Evolutionary conservation across 2,329 filamentous ascomycete species (phyloP).

Genomic region (Pestalotiopsis sp.): DNA sequence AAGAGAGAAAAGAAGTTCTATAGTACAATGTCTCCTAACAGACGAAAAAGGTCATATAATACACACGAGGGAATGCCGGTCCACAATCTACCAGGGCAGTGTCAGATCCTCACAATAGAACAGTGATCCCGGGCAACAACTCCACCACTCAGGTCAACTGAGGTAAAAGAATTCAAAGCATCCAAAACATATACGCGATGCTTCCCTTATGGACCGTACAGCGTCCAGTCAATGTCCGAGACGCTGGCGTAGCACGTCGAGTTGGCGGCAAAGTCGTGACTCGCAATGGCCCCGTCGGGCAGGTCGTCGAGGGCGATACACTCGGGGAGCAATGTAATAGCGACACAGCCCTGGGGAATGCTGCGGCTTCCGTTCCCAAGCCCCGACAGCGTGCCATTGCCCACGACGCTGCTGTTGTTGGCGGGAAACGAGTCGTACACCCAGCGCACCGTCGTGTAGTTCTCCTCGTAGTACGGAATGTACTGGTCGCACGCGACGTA

Average conservation of each 20-base stretch:
- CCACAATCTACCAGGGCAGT: neutral
- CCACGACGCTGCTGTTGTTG: neutral
- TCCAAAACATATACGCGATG: neutral
- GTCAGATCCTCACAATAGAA: neutral
- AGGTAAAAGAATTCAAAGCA: too few species aligned
- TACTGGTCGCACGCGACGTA: slow-evolving; percentile 47
- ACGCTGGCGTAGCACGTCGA: slow-evolving; percentile 46
- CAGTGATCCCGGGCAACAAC: too few species aligned
- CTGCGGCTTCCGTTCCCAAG: slow-evolving; percentile 16
- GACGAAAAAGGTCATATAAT: neutral
- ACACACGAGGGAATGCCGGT: neutral
- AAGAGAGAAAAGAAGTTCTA: neutral
- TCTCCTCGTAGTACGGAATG: slow-evolving; percentile 43
- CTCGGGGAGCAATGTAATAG: slow-evolving; percentile 45
- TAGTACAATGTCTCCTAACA: neutral
- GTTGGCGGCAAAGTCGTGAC: slow-evolving; percentile 40
- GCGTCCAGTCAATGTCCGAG: slow-evolving; percentile 38
- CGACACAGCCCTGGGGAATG: slow-evolving; percentile 43
- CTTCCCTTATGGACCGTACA: slow-evolving; percentile 26
- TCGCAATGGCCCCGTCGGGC: slow-evolving; percentile 37
- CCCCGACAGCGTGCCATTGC: slow-evolving; percentile 13
- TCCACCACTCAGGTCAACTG: too few species aligned
- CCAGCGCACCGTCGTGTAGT: slow-evolving; percentile 43
- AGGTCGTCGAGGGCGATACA: slow-evolving; percentile 41
- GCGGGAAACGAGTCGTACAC: slow-evolving; percentile 26